Evolutionary conservation across 1,139 yeast genomes (phyloP), one percentile per base, ranked within the genome.

Genomic region (Candida gigantensis): DNA sequence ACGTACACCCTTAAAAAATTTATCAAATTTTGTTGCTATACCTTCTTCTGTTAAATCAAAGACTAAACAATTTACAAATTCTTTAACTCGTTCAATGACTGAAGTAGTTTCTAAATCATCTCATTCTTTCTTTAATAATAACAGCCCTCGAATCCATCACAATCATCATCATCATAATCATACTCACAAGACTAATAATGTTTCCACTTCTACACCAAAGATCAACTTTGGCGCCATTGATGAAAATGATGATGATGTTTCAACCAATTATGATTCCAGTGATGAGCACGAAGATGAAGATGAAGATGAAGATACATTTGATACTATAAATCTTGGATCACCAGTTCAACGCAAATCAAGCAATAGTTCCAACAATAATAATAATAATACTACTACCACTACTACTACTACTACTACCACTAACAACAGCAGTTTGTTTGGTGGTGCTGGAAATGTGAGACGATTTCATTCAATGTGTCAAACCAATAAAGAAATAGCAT

Each of bases 381-480:
- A 12, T 16, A 23, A 21, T 9, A 18, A 10, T 29, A 12, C 7
- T 4, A 17, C 8, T 14, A 19, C 8, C 12, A 11, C 6, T 11
- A 24, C 6, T n/a, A 28, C 9, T 15, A 23, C 16, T 10, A 28
- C 45, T 8, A 46, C n/a, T n/a, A n/a, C n/a, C n/a, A n/a, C n/a
- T n/a, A n/a, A n/a, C n/a, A n/a, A n/a, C n/a, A n/a, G n/a, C n/a
- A n/a, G n/a, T n/a, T n/a, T n/a, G n/a, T n/a, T n/a, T n/a, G n/a
- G n/a, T n/a, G 19, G 5, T 6, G 7, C 19, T 6, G 19, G 19
- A 6, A 5, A 46, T 46, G 73, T 74, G 39, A 64, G 88, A 38
- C 67, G 88, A 41, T 79, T 82, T 17, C 87, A 80, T 49, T 78
- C 85, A 28, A 78, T 82, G 84, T 79, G 72, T 52, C 81, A 78